Evolutionary conservation across 208 protist genomes (phyloP), one percentile per base, ranked within the genome.

Genomic region (Wallacemonas rigidus): DNA sequence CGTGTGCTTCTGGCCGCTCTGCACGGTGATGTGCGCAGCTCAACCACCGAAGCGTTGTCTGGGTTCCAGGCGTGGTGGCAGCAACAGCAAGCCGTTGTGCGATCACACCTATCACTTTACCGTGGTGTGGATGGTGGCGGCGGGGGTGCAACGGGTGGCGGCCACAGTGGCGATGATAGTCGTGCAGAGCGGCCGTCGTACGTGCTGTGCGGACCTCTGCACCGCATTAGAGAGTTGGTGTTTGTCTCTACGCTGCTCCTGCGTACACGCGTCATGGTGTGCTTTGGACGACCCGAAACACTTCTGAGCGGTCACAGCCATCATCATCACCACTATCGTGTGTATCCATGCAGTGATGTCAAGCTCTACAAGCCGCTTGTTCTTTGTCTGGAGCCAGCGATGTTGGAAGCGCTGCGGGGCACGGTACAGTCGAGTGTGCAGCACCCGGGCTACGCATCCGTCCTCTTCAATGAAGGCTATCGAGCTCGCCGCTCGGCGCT

Each of bases 121-220:
- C 38, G 76, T 50, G 71, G 75, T 26, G 68, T 71, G 6, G 45
- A 26, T 26, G 26, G 26, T 26, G 0, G 26, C 26, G 26, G 26
- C 0, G 26, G 26, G 26, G 26, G 26, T 26, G 26, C 26, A 26
- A 26, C 26, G 26, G 26, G 26, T 0, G 26, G 26, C 26, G 26
- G 26, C 0, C 26, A 26, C 26, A 26, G 45, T 50, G 45, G 45
- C 43, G 71, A 67, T 38, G 67, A 72, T 14, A 67, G 75, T 0
- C 40, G 76, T 17, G 44, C 38, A n/a, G 77, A 69, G 9, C 64
- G 85, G 55, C 75, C 80, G 40, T 69, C 84, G 14, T 94, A 96
- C 75, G 72, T 95, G 40, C 83, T 88, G 7, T 97, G 96, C 80
- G 64, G 95, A 2, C 90, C 93, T 9, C 72, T 96, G 26, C 88